Evolutionary conservation across 768 basidiomycete genomes (phyloP), one percentile per base, ranked within the genome.

Genomic region (Mycena rosella): DNA sequence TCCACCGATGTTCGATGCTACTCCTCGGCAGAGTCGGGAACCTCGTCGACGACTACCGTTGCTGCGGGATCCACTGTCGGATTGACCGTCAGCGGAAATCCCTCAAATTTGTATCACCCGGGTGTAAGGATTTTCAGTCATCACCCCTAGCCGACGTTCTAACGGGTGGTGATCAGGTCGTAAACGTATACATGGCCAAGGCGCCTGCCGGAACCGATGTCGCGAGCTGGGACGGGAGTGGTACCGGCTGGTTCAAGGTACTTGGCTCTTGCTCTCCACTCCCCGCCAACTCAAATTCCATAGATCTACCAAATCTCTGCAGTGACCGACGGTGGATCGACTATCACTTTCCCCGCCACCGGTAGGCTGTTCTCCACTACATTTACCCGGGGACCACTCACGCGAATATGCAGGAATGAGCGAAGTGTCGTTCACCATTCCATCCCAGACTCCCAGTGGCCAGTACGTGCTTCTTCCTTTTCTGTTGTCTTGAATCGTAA

Each of bases 281-380:
- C n/a, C n/a, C n/a, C n/a, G n/a, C 13, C n/a, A 6, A 4, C 26
- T 47, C 14, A n/a, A 32, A 57, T 29, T 8, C 18, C 20, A 17
- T 14, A 65, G 63, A 29, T 65, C 38, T 75, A 79, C 68, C 57
- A 81, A 72, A 77, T 80, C 65, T 62, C 73, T n/a, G 77, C 79
- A 2, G 74, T 75, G 48, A 78, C 79, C 11, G 68, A 81, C 73
- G 78, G 78, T 48, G 78, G 78, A 42, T 40, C 51, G 20, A 67
- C 68, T 24, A 81, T 80, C 70, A 73, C 72, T 17, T 81, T 73
- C 71, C 80, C 78, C 18, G 27, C 68, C 5, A 61, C 63, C 17
- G 48, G 68, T 56, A 47, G n/a, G 40, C 45, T 57, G 20, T 56
- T 14, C 20, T 30, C 22, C 10, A 9, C 51, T 22, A 5, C 10